A percentile compares a stretch with the other conserved stretches of the same genome.
phyloP scores from a whole-genome alignment of 2,329 filamentous ascomycete genomes.

The Incumbomyces lentus region DNA sequence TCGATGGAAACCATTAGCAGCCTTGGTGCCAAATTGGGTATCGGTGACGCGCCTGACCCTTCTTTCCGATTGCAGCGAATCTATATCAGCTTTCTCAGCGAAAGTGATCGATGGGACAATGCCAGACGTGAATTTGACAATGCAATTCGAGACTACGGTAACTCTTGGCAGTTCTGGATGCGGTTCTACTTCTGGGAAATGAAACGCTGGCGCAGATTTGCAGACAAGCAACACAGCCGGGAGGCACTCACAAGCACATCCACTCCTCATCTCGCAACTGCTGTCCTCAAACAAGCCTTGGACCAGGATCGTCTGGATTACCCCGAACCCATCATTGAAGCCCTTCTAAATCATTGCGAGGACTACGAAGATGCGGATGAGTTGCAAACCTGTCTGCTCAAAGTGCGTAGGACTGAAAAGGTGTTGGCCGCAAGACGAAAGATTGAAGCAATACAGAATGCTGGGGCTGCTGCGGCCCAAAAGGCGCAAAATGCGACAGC shows the following conservation, averaged over 20 bases:
- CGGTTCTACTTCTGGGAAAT: conserved; percentile 90
- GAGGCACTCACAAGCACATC: conserved; percentile 47
- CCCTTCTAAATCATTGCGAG: conserved; percentile 54
- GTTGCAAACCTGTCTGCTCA: conserved; percentile 62
- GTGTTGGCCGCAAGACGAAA: conserved; percentile 54
- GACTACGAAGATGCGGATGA: conserved; percentile 74
- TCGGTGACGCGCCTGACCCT: conserved; percentile 74
- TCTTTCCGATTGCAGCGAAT: conserved; percentile 83
- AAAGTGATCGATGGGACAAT: conserved; percentile 65
- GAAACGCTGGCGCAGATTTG: conserved; percentile 53
- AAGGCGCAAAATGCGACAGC: conserved; percentile 20
- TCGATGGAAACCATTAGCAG: conserved; percentile 76
- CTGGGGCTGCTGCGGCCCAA: conserved; percentile 22
- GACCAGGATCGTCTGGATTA: conserved; percentile 40
- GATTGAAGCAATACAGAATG: conserved; percentile 49
- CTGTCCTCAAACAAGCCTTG: conserved; percentile 63
- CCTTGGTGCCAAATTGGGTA: conserved; percentile 61
- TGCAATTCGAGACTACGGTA: conserved; percentile 57
- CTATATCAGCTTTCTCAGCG: conserved; percentile 80
- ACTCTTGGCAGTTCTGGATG: conserved; percentile 89
- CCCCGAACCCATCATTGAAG: conserved; percentile 40
- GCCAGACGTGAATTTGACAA: conserved; percentile 70
- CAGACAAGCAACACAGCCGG: conserved; percentile 40
- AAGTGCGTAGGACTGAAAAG: conserved; percentile 59
- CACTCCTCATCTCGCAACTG: conserved; percentile 63